Evolutionary conservation across 352 stramenopile species (phyloP).

Genomic region (Globisporangium cederbergense): DNA sequence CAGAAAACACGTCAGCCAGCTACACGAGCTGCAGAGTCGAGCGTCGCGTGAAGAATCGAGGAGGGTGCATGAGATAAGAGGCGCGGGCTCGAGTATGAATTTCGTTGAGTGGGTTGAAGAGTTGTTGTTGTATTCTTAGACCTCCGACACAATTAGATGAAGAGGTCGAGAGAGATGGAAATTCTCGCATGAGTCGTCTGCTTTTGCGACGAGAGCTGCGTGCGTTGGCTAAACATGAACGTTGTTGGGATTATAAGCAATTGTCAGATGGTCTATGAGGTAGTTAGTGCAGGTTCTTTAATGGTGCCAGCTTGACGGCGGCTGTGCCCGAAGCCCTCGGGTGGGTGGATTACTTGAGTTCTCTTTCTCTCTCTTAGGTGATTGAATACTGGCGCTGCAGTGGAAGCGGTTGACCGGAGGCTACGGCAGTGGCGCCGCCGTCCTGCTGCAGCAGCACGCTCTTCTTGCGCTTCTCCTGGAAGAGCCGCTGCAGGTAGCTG

Average conservation of each 20-base stretch:
- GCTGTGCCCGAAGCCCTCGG: not conserved
- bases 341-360: not conserved
- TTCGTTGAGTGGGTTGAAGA: too few relatives aligned
- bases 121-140: not conserved
- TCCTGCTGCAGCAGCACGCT: conserved; percentile 11
- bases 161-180: too few relatives aligned
- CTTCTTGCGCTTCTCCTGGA: conserved; percentile 24
- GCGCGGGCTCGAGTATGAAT: too few relatives aligned
- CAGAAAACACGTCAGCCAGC: not conserved
- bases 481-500: conserved; percentile 21
- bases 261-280: not conserved
- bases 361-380: conserved; percentile 2
- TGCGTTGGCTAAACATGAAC: not conserved
- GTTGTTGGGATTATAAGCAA: not conserved
- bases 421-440: not conserved
- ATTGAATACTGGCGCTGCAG: conserved; percentile 12
- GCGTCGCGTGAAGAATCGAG: not conserved
- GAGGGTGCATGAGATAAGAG: not conserved
- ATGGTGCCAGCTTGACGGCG: not conserved
- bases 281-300: not conserved
- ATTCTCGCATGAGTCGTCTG: too few relatives aligned
- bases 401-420: not conserved
- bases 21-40: not conserved
- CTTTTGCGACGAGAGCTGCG: not conserved
- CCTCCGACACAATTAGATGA: not conserved